Conservation (phyloP, 2,329 filamentous ascomycete genomes). For the Colletotrichum graminicola region DNA sequence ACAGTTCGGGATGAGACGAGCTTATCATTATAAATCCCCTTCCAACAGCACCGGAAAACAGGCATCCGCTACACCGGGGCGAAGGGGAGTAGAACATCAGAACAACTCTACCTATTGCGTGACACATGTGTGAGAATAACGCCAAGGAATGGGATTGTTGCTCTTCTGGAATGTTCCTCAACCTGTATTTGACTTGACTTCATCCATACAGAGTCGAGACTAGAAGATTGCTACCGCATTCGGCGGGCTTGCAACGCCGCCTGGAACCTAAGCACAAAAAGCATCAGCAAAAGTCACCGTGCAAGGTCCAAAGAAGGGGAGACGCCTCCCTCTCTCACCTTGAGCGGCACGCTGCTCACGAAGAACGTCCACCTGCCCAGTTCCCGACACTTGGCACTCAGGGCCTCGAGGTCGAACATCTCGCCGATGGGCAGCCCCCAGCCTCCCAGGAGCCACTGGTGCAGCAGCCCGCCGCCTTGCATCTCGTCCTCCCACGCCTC, state of each 20-base stretch:
- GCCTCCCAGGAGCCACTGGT: constrained; percentile 59
- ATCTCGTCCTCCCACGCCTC: constrained; percentile 44
- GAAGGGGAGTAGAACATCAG: background rate
- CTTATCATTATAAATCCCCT: background rate
- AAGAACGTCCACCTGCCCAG: constrained; percentile 55
- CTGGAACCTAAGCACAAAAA: constrained; percentile 47
- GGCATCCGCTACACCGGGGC: constrained; percentile 1
- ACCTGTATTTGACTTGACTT: no score
- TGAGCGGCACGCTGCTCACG: constrained; percentile 54
- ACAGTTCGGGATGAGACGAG: background rate
- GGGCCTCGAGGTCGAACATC: constrained; percentile 59
- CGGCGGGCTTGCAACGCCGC: constrained; percentile 54
- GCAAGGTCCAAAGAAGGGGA: accelerated
- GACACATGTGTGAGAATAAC: background rate
- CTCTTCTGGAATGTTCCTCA: background rate
- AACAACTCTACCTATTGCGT: background rate
- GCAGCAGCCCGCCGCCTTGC: constrained; percentile 44
- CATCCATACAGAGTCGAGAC: no score
- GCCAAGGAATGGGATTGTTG: no score
- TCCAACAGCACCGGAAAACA: background rate
- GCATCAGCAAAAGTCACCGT: background rate
- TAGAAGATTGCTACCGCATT: constrained; percentile 54
- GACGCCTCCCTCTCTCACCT: constrained; percentile 39
- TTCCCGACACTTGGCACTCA: constrained; percentile 52
- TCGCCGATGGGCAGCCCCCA: constrained; percentile 67